Percentiles rank a stretch among this genome's conserved stretches.
Evolutionary conservation across 352 stramenopile genomes (phyloP).

Genomic region (Phytopythium cucurbitacearum): DNA sequence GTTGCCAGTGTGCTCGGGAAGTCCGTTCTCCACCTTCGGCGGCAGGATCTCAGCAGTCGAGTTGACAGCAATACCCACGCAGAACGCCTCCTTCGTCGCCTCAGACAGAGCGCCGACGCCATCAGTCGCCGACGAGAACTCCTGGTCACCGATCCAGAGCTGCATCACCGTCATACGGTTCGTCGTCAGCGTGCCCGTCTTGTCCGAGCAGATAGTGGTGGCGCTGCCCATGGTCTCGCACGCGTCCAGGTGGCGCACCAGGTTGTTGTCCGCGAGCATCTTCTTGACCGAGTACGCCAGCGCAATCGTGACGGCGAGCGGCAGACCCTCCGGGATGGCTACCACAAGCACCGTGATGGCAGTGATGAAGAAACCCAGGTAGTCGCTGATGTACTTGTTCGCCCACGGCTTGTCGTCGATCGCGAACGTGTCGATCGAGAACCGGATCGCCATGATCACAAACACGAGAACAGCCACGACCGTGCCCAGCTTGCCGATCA

Average conservation of each 20-base stretch:
- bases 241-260: slow-evolving; percentile 83
- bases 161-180: slow-evolving; percentile 97
- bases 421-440: slow-evolving; percentile 60
- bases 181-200: slow-evolving; percentile 96
- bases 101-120: slow-evolving; percentile 51
- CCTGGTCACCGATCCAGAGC: slow-evolving; percentile 45
- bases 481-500: slow-evolving; percentile 83
- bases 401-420: slow-evolving; percentile 31
- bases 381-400: slow-evolving; percentile 53
- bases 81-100: slow-evolving; percentile 60
- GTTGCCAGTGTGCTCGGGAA: slow-evolving; percentile 76
- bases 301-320: slow-evolving; percentile 95
- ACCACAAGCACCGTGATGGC: slow-evolving; percentile 93
- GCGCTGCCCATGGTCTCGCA: slow-evolving; percentile 94
- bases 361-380: slow-evolving; percentile 84
- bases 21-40: slow-evolving; percentile 35
- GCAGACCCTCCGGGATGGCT: slow-evolving; percentile 96
- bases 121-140: slow-evolving; percentile 45
- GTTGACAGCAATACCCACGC: slow-evolving; percentile 64
- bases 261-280: slow-evolving; percentile 91
- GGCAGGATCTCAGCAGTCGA: slow-evolving; percentile 72
- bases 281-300: slow-evolving; percentile 95
- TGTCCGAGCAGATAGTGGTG: slow-evolving; percentile 97
- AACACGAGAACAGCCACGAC: slow-evolving; percentile 72
- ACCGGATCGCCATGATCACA: slow-evolving; percentile 70